A percentile compares a stretch with the other conserved stretches of the same genome.
Conservation (phyloP, 129 eudicot genomes). For the Apium graveolens region DNA sequence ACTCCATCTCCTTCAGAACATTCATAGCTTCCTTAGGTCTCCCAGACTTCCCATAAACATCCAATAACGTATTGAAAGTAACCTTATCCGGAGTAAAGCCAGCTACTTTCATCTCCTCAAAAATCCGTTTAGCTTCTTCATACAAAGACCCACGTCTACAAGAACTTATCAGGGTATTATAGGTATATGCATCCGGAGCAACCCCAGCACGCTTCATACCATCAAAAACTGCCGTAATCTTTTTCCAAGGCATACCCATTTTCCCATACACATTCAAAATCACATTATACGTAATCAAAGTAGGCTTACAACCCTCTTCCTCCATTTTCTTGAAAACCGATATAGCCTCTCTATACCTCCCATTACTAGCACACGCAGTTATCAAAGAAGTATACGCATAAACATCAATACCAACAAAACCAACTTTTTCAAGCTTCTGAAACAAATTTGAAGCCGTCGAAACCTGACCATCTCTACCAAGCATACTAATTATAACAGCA, state of each 20-base stretch:
- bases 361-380: slow-evolving; percentile 53
- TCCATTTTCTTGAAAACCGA: slow-evolving; percentile 70
- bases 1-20: slow-evolving; percentile 77
- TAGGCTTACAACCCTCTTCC: slow-evolving; percentile 75
- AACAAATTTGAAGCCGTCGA: slow-evolving; percentile 57
- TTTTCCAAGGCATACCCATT: slow-evolving; percentile 95
- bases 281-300: slow-evolving; percentile 77
- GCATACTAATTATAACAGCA: slow-evolving; percentile 55
- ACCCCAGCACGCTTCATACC: slow-evolving; percentile 60
- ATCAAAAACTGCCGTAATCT: slow-evolving; percentile 38
- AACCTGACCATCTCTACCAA: slow-evolving; percentile 69
- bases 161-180: slow-evolving; percentile 80
- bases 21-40: slow-evolving; percentile 78
- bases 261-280: slow-evolving; percentile 83
- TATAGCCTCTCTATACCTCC: slow-evolving; percentile 82
- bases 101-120: slow-evolving; percentile 72
- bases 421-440: slow-evolving; percentile 53
- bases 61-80: slow-evolving; percentile 80
- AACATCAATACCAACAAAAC: slow-evolving; percentile 56
- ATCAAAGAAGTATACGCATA: slow-evolving; percentile 72
- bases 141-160: slow-evolving; percentile 74
- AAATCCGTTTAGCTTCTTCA: slow-evolving; percentile 59
- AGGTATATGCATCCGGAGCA: slow-evolving; percentile 72
- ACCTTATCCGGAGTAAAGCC: slow-evolving; percentile 80
- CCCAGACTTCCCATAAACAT: slow-evolving; percentile 89